These are phyloP conservation scores for Fomitopsis schrenkii DNA, from an alignment of 1,284 basidiomycete species.

Conservation along the genomic window DNA sequence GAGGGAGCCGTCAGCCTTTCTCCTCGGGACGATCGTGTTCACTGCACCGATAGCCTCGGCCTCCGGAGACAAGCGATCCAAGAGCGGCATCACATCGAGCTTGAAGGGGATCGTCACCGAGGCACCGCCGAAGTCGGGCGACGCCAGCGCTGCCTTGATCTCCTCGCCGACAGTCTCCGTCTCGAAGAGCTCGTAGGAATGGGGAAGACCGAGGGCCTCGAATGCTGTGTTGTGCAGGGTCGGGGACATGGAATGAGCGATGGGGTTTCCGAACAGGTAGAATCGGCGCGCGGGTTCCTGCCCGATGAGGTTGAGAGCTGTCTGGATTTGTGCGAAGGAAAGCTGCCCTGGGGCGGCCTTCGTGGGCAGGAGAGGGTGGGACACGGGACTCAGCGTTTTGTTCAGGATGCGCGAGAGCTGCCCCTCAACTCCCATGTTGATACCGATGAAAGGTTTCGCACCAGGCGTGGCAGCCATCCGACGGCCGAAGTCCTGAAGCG, in stretches of 20 bases:
- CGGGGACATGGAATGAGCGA: slow-evolving; percentile 88
- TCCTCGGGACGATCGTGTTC: slow-evolving; percentile 78
- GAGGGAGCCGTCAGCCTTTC: slow-evolving; percentile 39
- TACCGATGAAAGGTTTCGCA: slow-evolving; percentile 82
- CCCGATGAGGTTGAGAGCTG: slow-evolving; percentile 79
- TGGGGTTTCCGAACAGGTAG: slow-evolving; percentile 89
- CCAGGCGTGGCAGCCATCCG: slow-evolving; percentile 36
- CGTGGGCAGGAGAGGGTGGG: slow-evolving; percentile 80
- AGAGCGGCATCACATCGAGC: slow-evolving; percentile 77
- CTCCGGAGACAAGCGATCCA: slow-evolving; percentile 75
- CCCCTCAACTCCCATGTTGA: slow-evolving; percentile 91
- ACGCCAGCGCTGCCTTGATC: slow-evolving; percentile 59
- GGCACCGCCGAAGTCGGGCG: slow-evolving; percentile 87
- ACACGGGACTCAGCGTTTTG: slow-evolving; percentile 83
- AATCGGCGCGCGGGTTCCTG: slow-evolving; percentile 69
- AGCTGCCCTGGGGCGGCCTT: slow-evolving; percentile 93
- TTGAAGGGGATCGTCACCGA: slow-evolving; percentile 96
- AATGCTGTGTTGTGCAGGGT: slow-evolving; percentile 93
- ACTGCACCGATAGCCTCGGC: slow-evolving; percentile 87
- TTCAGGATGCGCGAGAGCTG: slow-evolving; percentile 91
- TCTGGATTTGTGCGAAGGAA: slow-evolving; percentile 83
- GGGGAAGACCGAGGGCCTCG: slow-evolving; percentile 76
- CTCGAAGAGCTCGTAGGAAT: slow-evolving; percentile 79
- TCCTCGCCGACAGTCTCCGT: slow-evolving; percentile 63
- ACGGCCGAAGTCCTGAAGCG: slow-evolving; percentile 70